Evolutionary conservation across 2,329 filamentous ascomycete species (phyloP).

Genomic region (Fusarium tuaranense): DNA sequence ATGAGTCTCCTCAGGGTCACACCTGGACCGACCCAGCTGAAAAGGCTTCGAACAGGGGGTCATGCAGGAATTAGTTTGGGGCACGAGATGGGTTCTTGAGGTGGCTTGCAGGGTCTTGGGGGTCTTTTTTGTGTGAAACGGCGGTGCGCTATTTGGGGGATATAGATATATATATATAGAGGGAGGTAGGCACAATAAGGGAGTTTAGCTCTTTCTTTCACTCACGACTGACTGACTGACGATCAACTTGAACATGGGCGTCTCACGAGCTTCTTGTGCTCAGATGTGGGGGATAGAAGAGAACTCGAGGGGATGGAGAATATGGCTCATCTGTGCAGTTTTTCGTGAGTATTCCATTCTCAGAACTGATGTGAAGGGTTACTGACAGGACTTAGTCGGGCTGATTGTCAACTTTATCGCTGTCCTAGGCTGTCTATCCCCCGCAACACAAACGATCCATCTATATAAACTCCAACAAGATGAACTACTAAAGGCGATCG

Average conservation of each 20-base stretch:
- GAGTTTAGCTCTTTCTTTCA: not conserved
- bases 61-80: not conserved
- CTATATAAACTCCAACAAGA: slow-evolving; percentile 17
- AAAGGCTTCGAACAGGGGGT: not conserved
- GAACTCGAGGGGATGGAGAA: slow-evolving; percentile 28
- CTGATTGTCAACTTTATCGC: slow-evolving; percentile 31
- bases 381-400: slow-evolving; percentile 10
- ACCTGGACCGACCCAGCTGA: not conserved
- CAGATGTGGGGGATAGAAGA: slow-evolving; percentile 33
- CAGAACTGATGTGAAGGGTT: too few relatives aligned
- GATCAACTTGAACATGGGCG: slow-evolving; percentile 2
- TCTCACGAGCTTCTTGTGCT: slow-evolving; percentile 22
- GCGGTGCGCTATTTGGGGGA: not conserved
- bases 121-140: not conserved
- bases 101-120: not conserved
- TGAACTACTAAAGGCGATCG: slow-evolving; percentile 16
- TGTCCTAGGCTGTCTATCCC: slow-evolving; percentile 27
- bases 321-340: slow-evolving; percentile 32
- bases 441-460: slow-evolving; percentile 22
- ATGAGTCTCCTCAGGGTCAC: not conserved
- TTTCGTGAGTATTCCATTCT: slow-evolving; percentile 14
- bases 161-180: not conserved
- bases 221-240: not conserved
- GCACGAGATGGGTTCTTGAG: not conserved
- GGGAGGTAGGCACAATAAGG: not conserved